Evolutionary conservation across 495 filamentous ascomycete genomes (phyloP).

Genomic region (Pseudoneurospora amorphoporcata): DNA sequence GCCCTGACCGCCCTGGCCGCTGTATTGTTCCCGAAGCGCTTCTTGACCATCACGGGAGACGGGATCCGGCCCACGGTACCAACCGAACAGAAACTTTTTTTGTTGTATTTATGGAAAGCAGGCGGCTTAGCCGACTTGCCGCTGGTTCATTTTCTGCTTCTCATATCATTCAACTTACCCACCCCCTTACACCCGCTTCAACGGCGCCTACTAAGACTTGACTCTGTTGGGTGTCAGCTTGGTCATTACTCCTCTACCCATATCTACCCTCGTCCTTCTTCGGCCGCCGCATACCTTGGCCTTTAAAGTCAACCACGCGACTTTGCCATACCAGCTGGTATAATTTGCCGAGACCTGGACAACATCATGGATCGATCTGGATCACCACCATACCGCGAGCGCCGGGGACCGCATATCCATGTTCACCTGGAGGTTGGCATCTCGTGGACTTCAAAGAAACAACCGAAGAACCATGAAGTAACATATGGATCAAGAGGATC

Average conservation of each 20-base stretch:
- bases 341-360: background rate
- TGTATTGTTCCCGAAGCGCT: background rate
- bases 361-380: conserved; percentile 19
- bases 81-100: background rate
- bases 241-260: background rate
- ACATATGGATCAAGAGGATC: conserved; percentile 28
- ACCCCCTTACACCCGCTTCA: background rate
- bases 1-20: background rate
- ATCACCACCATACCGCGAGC: conserved; percentile 13
- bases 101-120: background rate
- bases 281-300: background rate
- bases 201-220: background rate
- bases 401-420: conserved; percentile 31
- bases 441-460: conserved; percentile 29
- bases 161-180: background rate
- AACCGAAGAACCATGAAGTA: conserved; percentile 30
- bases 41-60: background rate
- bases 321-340: conserved; percentile 5
- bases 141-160: background rate
- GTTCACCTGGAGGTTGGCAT: conserved; percentile 36
- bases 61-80: background rate
- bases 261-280: background rate
- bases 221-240: background rate
- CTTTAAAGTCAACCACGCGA: conserved; percentile 3
- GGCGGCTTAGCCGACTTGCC: background rate